Evolutionary conservation across 2,329 filamentous ascomycete genomes (phyloP), one percentile per base, ranked within the genome.

Genomic region (Fusarium mangiferae): DNA sequence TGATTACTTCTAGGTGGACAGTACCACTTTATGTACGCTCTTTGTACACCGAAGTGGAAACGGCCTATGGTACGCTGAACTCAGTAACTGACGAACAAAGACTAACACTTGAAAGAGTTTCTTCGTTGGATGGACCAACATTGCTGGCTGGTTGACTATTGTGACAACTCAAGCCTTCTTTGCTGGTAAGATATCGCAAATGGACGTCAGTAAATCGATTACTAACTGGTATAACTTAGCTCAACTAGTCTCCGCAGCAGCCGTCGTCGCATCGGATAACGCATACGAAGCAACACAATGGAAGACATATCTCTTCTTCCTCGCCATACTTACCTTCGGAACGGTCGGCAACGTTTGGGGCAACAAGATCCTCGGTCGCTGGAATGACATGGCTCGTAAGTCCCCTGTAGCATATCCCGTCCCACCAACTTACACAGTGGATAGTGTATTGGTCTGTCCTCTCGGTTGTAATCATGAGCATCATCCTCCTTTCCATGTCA

Each of bases 91-190:
- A 7, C 0, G 10, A 13, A 11, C 20, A 5, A 2, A 38, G 36
- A n/a, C 60, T 63, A 18, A 67, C 3, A 18, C 28, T 12, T 7
- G 4, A 12, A 30, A 85, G 81, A 84, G 83, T 70, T 86, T 86
- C 66, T 82, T 80, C 64, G 80, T 84, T 13, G 84, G 84, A 17
- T 85, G 84, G 70, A 73, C 82, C 12, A 85, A 82, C 38, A 86
- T 86, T 46, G 80, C 81, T 8, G 85, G 85, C 0, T 86, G 85
- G 85, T 76, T 86, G 3, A 84, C 82, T 7, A 70, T 86, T 0
- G 82, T 85, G 10, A 86, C 84, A 2, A 83, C 83, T 0, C 82
- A 84, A 61, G 83, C 80, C 0, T 85, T 84, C 73, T 85, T 86
- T 65, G 83, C 78, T 35, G 83, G 84, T 84, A 74, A 44, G 72